A percentile compares a stretch with the other conserved stretches of the same genome.
Evolutionary conservation across 2,329 filamentous ascomycete species (phyloP).

Genomic region (Tricladium varicosporioides): DNA sequence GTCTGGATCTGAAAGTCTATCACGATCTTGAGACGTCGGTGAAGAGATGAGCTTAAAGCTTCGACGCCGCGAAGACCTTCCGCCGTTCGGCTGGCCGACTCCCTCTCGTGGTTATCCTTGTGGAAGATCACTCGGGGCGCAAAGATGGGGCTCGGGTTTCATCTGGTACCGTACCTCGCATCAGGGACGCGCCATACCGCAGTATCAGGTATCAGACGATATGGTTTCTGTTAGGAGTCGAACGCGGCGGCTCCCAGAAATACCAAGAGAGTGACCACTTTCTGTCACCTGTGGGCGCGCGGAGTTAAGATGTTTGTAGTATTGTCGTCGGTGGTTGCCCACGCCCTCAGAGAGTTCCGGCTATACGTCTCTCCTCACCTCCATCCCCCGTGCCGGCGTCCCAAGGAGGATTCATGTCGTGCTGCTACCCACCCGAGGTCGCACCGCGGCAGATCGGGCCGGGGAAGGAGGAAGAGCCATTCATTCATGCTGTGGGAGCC

Average conservation of each 20-base stretch:
- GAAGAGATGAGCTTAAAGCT: conserved; percentile 15
- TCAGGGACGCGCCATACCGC: not conserved
- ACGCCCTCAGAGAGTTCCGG: not conserved
- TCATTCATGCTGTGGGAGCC: too few species aligned
- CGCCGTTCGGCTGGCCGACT: not conserved
- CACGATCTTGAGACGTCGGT: conserved; percentile 1
- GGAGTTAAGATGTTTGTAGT: not conserved
- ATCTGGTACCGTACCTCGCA: conserved; percentile 1
- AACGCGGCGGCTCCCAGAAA: not conserved
- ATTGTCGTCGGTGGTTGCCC: not conserved
- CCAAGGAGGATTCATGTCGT: conserved; percentile 3
- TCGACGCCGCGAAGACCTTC: conserved; percentile 1
- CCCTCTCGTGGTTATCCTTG: conserved; percentile 4
- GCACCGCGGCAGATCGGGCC: conserved; percentile 9
- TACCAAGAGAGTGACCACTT: not conserved
- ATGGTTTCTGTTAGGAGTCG: not conserved
- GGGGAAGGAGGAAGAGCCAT: not conserved
- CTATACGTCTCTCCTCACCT: not conserved
- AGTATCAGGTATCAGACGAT: not conserved
- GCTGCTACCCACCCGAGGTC: conserved; percentile 6
- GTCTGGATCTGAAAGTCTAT: not conserved
- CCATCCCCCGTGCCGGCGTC: conserved; percentile 1
- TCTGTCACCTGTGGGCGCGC: not conserved
- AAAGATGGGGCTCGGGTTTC: conserved; percentile 1
- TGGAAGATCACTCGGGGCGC: conserved; percentile 1